Conservation (phyloP, 768 basidiomycete genomes). For the Lactarius sp. region DNA sequence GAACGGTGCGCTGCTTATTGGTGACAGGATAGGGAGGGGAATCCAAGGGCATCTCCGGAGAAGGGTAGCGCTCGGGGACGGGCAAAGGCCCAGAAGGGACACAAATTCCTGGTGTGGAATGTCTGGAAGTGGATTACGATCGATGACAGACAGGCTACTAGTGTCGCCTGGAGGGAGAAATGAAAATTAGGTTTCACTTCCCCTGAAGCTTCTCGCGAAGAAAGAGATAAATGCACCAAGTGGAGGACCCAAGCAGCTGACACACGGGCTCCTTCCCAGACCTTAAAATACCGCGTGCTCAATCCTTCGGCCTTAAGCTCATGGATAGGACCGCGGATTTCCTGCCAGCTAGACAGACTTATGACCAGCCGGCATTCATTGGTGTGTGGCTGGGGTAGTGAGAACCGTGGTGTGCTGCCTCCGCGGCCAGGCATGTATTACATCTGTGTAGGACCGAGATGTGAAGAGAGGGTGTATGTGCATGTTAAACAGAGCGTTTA, state of each 20-base stretch:
- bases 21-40: constrained; percentile 21
- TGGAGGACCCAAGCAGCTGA: constrained; percentile 40
- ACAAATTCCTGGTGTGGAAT: constrained; percentile 86
- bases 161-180: constrained; percentile 42
- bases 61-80: constrained; percentile 72
- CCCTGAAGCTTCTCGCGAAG: neutral
- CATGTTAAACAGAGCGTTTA: too few species aligned
- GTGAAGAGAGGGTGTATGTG: too few species aligned
- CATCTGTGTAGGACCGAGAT: too few species aligned
- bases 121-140: constrained; percentile 45
- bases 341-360: too few species aligned
- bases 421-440: too few species aligned
- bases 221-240: constrained; percentile 41
- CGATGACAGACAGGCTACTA: constrained; percentile 51
- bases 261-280: too few species aligned
- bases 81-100: constrained; percentile 68
- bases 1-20: constrained; percentile 52
- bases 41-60: constrained; percentile 30
- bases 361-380: too few species aligned
- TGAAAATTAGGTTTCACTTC: neutral
- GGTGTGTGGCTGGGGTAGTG: too few species aligned
- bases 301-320: too few species aligned
- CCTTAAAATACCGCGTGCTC: too few species aligned
- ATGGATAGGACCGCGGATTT: too few species aligned
- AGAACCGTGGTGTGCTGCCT: too few species aligned